Evolutionary conservation across 2,329 filamentous ascomycete species (phyloP), one percentile per base, ranked within the genome.

Genomic region (Cephalotrichum gorgonifer): DNA sequence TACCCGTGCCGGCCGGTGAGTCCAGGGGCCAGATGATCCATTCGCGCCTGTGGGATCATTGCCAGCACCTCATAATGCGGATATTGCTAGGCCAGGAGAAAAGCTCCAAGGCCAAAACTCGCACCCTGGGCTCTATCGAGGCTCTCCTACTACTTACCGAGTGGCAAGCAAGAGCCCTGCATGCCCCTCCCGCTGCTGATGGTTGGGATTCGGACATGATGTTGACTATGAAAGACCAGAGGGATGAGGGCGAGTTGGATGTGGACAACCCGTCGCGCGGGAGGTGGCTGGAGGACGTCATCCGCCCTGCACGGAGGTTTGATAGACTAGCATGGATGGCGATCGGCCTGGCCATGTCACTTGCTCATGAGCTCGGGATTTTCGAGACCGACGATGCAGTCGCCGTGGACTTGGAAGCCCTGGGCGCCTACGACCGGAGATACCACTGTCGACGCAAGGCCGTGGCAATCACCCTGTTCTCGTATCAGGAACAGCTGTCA

Each of bases 31-130:
- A 6, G 6, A 73, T 75, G 49, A 69, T 78, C 8, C 75, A 78
- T 50, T 66, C 75, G 26, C 64, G 73, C 15, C 59, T 78, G 2
- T 78, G 75, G 75, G 67, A 74, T 31, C 71, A 77, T 51, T 75
- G 71, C 45, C 72, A 77, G 50, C 67, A 74, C 48, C 64, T 78
- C 20, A 68, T 76, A 12, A 72, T 70, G 64, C 65, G 72, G 47
- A 67, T 78, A 3, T 72, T 75, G 49, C 70, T 76, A 23, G 75
- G 75, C 0, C 73, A 77, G 50, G 74, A 77, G 47, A 75, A 74
- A 50, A 62, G 65, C 1, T 72, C 69, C 3, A 73, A 71, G 45
- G 69, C 72, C 2, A 73, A 73, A 35, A 63, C 65, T 2, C 62
- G 74, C 5, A 72, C 70, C 0, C 65, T 74, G 23, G 75, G 75